phyloP scores from a whole-genome alignment of 345 rosid genomes.

The Pugionium cornutum region DNA sequence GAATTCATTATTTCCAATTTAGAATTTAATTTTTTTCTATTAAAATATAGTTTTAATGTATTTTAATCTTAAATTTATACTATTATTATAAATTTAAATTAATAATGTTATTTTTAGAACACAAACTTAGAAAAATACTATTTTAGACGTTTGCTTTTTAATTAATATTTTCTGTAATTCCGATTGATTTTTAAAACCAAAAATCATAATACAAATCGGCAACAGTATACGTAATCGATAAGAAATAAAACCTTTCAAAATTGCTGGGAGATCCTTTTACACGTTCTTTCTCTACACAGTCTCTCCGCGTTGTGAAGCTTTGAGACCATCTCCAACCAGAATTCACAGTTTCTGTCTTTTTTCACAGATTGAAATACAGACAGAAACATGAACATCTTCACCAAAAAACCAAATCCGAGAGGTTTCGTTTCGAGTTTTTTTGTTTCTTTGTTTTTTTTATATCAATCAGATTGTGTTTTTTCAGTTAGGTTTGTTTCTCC shows the following conservation, averaged over 20 bases:
- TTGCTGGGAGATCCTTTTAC: conserved; percentile 30
- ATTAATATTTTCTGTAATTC: no score
- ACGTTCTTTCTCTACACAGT: conserved; percentile 25
- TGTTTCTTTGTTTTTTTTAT: no score
- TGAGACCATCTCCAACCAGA: conserved; percentile 5
- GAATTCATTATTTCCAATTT: no score
- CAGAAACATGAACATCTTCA: conserved; percentile 60
- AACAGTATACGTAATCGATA: conserved; percentile 15
- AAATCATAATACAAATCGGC: background rate
- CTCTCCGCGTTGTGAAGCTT: conserved; percentile 28
- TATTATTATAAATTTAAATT: no score
- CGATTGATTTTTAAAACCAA: background rate
- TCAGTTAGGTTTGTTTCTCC: conserved; percentile 1
- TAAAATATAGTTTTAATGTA: no score
- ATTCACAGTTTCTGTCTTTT: background rate
- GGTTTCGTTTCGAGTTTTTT: conserved; percentile 43
- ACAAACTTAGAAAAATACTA: no score
- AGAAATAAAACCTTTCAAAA: conserved; percentile 14
- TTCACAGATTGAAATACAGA: background rate
- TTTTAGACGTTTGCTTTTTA: no score
- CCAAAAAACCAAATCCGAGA: conserved; percentile 69
- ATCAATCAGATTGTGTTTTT: background rate
- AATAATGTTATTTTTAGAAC: no score
- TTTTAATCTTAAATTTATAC: no score
- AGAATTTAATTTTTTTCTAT: no score